Evolutionary conservation across 2,329 filamentous ascomycete genomes (phyloP).

Genomic region (Trichoderma citrinoviride): DNA sequence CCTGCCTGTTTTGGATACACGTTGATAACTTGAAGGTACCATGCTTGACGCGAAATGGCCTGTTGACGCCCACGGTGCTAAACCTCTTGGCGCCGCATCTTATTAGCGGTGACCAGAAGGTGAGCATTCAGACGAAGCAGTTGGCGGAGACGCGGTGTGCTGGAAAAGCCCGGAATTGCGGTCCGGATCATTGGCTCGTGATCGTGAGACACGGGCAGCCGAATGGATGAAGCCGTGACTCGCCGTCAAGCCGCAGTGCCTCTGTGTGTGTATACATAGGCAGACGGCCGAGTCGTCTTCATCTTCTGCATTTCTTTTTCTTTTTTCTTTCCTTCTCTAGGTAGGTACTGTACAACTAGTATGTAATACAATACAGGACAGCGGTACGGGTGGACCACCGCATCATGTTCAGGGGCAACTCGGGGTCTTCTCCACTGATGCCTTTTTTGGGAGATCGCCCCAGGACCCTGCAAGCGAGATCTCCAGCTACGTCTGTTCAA

Average conservation of each 20-base stretch:
- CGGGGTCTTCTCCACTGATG: not conserved
- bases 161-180: not conserved
- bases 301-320: not conserved
- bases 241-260: not conserved
- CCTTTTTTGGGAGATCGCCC: conserved; percentile 7
- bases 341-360: too few relatives aligned
- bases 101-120: conserved; percentile 14
- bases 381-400: not conserved
- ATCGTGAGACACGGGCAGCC: not conserved
- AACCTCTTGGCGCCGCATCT: conserved; percentile 11
- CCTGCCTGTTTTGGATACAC: too few relatives aligned
- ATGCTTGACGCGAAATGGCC: conserved; percentile 14
- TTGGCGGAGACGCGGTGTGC: conserved; percentile 3
- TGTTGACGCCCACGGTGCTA: not conserved
- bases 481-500: not conserved
- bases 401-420: not conserved
- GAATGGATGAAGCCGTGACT: not conserved
- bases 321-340: not conserved
- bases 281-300: not conserved
- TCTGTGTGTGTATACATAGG: too few relatives aligned
- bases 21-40: not conserved
- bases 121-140: not conserved
- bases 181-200: not conserved
- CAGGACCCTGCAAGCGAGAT: conserved; percentile 16
- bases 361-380: too few relatives aligned